Evolutionary conservation across 202 grass and related monocot species (phyloP).

Genomic region (Hordeum pubiflorum): DNA sequence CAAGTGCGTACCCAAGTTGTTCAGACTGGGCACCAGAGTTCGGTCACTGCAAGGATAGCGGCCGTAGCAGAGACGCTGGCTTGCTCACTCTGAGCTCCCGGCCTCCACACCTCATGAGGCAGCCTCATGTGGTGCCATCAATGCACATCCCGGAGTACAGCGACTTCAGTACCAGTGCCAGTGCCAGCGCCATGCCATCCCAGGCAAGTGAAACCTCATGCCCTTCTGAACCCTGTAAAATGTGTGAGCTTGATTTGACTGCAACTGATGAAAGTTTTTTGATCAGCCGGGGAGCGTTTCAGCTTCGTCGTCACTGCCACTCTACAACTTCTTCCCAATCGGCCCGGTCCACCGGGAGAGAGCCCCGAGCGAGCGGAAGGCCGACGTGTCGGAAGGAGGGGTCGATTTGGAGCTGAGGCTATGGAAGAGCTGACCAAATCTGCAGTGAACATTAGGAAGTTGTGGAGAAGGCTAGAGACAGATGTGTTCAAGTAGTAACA

Average conservation of each 20-base stretch:
- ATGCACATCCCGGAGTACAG: slow-evolving; percentile 10
- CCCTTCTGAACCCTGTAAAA: slow-evolving; percentile 15
- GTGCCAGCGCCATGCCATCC: not conserved
- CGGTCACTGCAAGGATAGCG: slow-evolving; percentile 25
- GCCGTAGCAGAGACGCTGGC: slow-evolving; percentile 20
- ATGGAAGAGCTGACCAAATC: slow-evolving; percentile 21
- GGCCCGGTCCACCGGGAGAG: slow-evolving; percentile 35
- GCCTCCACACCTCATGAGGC: slow-evolving; percentile 19
- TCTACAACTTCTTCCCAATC: slow-evolving; percentile 70
- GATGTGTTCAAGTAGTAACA: slow-evolving; percentile 32
- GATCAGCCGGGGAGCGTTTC: slow-evolving; percentile 17
- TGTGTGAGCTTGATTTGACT: not conserved
- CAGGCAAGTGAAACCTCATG: slow-evolving; percentile 30
- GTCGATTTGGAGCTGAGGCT: slow-evolving; percentile 86
- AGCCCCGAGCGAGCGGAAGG: slow-evolving; percentile 27
- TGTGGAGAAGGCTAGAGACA: not conserved
- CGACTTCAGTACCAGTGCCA: slow-evolving; percentile 5
- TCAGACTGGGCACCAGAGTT: slow-evolving; percentile 32
- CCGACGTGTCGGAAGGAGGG: slow-evolving; percentile 25
- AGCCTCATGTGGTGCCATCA: slow-evolving; percentile 15
- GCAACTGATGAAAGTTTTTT: slow-evolving; percentile 7
- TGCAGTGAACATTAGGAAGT: not conserved
- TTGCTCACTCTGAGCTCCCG: slow-evolving; percentile 38
- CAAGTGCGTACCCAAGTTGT: slow-evolving; percentile 9
- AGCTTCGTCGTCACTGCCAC: slow-evolving; percentile 19